These are phyloP conservation scores for Zygoascus meyerae DNA, from an alignment of 1,139 yeast genomes.

Conservation along the genomic window DNA sequence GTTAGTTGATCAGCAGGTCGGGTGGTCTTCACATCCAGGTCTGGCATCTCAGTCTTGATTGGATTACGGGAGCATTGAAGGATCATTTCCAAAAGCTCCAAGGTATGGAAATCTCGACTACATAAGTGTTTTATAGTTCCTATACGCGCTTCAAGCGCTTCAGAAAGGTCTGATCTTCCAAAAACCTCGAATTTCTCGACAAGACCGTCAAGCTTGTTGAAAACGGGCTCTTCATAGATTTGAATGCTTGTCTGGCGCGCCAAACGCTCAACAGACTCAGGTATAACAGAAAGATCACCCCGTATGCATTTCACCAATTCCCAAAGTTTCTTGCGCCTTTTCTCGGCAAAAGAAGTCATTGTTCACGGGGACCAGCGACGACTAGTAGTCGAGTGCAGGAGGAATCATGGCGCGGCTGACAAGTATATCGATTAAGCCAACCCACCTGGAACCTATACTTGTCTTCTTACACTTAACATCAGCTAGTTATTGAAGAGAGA, in stretches of 20 bases:
- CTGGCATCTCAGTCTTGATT: slow-evolving; percentile 1
- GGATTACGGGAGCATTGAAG: slow-evolving; percentile 14
- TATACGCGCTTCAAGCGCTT: slow-evolving; percentile 19
- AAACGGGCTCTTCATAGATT: slow-evolving; percentile 18
- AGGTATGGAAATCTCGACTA: slow-evolving; percentile 12
- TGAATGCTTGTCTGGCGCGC: slow-evolving; percentile 10
- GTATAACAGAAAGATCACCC: neutral
- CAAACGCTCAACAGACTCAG: neutral
- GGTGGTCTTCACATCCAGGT: neutral
- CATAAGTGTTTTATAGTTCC: slow-evolving; percentile 9
- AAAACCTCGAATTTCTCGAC: slow-evolving; percentile 24
- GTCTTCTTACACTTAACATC: neutral
- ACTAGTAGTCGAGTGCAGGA: neutral
- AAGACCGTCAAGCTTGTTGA: slow-evolving; percentile 17
- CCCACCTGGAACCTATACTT: neutral
- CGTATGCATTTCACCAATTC: slow-evolving; percentile 10
- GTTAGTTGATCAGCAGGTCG: slow-evolving; percentile 9
- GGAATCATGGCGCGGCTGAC: neutral
- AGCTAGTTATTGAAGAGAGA: slow-evolving; percentile 19
- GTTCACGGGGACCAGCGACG: neutral
- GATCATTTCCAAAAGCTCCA: slow-evolving; percentile 18
- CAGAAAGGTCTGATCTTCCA: slow-evolving; percentile 25
- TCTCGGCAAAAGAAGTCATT: slow-evolving; percentile 3
- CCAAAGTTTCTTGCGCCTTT: slow-evolving; percentile 11
- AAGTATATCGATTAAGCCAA: neutral